Base-by-base conservation (phyloP, 176 grass and related monocot species). In the Aegilops sharonensis region DNA sequence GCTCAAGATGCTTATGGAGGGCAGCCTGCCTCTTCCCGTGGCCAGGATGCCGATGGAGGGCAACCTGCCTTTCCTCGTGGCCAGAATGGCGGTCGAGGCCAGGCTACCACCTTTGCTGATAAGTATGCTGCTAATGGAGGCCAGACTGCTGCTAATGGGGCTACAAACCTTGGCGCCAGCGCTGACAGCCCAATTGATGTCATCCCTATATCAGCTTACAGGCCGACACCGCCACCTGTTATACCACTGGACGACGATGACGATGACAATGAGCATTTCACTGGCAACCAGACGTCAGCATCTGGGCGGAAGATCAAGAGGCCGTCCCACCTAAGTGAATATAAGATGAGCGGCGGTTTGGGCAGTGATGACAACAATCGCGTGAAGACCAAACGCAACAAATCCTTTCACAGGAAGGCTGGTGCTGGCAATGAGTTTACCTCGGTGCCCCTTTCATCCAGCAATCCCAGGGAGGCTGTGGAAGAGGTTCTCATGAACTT, bases 401-500 rank as follows among this genome's bases (percentile, higher is more conserved):
- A 85, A 43, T 37, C 73, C 27, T 77, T 66, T 66, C 37, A 84
- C 71, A 88, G 64, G 59, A 85, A 84, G 56, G 74, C 77, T 80
- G 61, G 60, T 82, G 37, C 78, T 61, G 85, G 73, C 67, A 82
- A 73, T 42, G 76, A 84, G 17, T 63, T 89, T 30, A 47, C 78
- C 36, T 78, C 89, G 56, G 35, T 81, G 68, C 77, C 91, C 48
- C 66, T 67, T 83, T 80, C 82, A 20, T 94, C 90, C 32, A 54
- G 59, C 70, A 29, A 98, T 67, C 90, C 90, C 35, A 90, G 88
- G 78, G 91, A 94, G 70, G 72, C 84, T 34, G 96, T 98, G 68
- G 93, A 95, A 43, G 81, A 75, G 27, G 79, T 94, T 87, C 85
- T 94, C 72, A 91, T 94, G 96, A 94, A 86, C 52, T 98, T 95